Conservation (phyloP, 768 basidiomycete genomes). For the Serpula lacrymans region DNA sequence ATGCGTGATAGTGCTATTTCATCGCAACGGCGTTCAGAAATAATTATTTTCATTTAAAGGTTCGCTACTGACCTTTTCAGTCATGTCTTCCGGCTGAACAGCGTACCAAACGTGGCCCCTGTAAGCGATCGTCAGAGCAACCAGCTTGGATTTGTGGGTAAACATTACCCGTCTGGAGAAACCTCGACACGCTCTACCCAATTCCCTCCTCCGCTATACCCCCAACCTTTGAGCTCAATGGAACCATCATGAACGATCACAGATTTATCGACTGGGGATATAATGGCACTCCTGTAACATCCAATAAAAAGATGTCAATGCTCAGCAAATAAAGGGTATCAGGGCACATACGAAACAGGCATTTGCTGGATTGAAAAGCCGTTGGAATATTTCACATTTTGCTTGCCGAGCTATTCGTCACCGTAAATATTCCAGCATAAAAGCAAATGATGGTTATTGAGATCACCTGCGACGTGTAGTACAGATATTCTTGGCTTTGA, state of each 20-base stretch:
- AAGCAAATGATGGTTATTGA: neutral
- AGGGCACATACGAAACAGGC: constrained; percentile 50
- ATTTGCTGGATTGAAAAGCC: constrained; percentile 57
- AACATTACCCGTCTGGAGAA: constrained; percentile 40
- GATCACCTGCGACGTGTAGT: constrained; percentile 46
- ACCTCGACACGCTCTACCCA: constrained; percentile 58
- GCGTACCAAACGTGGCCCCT: constrained; percentile 52
- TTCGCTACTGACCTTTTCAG: constrained; percentile 37
- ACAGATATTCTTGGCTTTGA: constrained; percentile 51
- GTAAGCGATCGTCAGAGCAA: neutral
- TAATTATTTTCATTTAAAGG: neutral
- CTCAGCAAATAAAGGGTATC: neutral
- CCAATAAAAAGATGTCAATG: neutral
- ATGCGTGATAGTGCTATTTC: constrained; percentile 48
- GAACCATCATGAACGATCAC: constrained; percentile 47
- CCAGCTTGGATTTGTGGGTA: neutral
- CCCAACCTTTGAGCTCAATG: constrained; percentile 42
- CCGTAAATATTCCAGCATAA: neutral
- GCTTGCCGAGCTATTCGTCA: constrained; percentile 43
- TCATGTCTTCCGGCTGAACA: constrained; percentile 43
- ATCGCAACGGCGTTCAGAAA: neutral
- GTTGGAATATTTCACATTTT: constrained; percentile 48
- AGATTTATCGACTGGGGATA: constrained; percentile 41
- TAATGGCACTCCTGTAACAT: constrained; percentile 43
- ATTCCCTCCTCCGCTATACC: constrained; percentile 46